Evolutionary conservation across 2,329 filamentous ascomycete species (phyloP).

Genomic region (Sclerotinia trifoliorum): DNA sequence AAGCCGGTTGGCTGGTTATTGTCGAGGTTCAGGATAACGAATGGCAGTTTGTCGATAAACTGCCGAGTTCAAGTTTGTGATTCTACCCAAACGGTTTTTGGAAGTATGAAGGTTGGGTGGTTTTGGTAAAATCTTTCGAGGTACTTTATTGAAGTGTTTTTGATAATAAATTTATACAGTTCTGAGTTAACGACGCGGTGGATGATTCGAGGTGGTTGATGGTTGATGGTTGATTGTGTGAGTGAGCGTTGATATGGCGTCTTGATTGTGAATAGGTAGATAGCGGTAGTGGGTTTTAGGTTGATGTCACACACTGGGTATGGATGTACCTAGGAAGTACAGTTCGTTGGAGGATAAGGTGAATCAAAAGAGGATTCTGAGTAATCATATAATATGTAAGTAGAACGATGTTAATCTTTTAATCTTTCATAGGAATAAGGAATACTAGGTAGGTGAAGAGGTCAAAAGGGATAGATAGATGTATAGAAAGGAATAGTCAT

Average conservation of each 20-base stretch:
- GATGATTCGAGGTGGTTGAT: background rate
- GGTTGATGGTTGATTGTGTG: background rate
- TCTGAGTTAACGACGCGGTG: background rate
- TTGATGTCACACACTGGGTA: too few relatives aligned
- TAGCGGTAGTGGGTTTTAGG: too few relatives aligned
- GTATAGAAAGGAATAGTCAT: background rate
- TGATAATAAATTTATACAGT: background rate
- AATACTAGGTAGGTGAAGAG: background rate
- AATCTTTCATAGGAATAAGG: too few relatives aligned
- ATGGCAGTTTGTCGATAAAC: conserved; percentile 10
- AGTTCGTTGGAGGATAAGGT: background rate
- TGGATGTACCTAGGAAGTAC: background rate
- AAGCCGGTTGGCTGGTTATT: conserved; percentile 21
- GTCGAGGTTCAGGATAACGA: conserved; percentile 20
- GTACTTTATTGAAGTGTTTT: background rate
- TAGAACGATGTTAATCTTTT: too few relatives aligned
- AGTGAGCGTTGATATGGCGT: conserved; percentile 7
- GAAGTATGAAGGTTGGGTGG: too few relatives aligned
- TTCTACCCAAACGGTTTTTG: background rate
- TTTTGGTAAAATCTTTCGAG: background rate
- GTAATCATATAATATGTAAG: background rate
- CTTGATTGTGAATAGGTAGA: background rate
- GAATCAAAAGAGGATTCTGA: too few relatives aligned
- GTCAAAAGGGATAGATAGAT: background rate
- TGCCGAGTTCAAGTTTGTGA: conserved; percentile 17